These are phyloP conservation scores for Fusarium gaditjirri DNA, from an alignment of 2,329 filamentous ascomycete species.

Conservation along the genomic window DNA sequence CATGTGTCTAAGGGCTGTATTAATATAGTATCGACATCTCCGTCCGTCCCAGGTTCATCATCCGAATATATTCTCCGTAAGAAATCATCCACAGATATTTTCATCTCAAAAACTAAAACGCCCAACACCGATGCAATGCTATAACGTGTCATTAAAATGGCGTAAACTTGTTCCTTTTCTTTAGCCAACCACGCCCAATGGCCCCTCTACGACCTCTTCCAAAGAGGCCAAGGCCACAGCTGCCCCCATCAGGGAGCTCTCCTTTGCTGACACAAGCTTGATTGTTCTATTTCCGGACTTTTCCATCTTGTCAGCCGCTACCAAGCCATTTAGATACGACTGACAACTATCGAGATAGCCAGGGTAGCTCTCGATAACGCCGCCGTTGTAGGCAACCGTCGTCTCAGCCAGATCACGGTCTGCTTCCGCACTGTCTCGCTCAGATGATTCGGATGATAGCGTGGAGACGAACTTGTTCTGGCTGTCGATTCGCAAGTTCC, in stretches of 20 bases:
- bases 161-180: background rate
- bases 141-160: constrained; percentile 6
- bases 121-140: constrained; percentile 26
- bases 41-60: background rate
- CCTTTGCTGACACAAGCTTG: constrained; percentile 73
- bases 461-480: constrained; percentile 51
- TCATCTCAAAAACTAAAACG: constrained; percentile 12
- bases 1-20: background rate
- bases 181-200: constrained; percentile 31
- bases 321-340: constrained; percentile 69
- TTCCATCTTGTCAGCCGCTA: constrained; percentile 47
- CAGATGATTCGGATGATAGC: constrained; percentile 46
- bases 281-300: constrained; percentile 58
- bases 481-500: constrained; percentile 64
- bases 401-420: constrained; percentile 61
- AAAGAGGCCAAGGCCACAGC: constrained; percentile 72
- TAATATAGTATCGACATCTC: background rate
- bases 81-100: background rate
- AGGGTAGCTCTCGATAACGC: constrained; percentile 82
- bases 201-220: constrained; percentile 36
- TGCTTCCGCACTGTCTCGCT: constrained; percentile 60
- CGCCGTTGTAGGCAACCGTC: constrained; percentile 81
- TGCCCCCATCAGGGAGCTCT: constrained; percentile 80
- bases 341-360: constrained; percentile 72
- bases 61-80: background rate